Evolutionary conservation across 2,329 filamentous ascomycete genomes (phyloP).

Genomic region (Colletotrichum cereale): DNA sequence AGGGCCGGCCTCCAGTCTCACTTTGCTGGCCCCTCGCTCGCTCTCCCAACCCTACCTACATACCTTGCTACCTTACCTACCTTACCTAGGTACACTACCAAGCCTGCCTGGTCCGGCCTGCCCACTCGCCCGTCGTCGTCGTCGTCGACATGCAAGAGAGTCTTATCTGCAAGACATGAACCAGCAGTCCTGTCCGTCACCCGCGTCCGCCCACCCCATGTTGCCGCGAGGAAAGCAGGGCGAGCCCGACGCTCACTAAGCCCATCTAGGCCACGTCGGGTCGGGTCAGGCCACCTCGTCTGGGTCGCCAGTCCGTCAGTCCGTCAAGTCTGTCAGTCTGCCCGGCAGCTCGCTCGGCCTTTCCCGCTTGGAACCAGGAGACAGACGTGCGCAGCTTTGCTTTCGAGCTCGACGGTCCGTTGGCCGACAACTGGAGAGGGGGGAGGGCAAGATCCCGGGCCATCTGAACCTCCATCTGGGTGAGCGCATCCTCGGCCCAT

Average conservation of each 20-base stretch:
- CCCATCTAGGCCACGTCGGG: neutral
- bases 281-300: neutral
- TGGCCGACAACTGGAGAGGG: neutral
- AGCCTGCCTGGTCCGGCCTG: neutral
- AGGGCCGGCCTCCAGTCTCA: neutral
- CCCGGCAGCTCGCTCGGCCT: slow-evolving; percentile 3
- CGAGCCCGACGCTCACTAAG: neutral
- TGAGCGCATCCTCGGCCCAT: neutral
- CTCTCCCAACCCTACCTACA: too few relatives aligned
- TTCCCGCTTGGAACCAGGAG: neutral
- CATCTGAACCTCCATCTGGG: neutral
- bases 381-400: neutral
- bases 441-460: slow-evolving; percentile 1
- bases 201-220: neutral
- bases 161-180: neutral
- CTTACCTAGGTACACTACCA: too few relatives aligned
- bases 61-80: too few relatives aligned
- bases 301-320: neutral
- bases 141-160: neutral
- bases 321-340: neutral
- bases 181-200: neutral
- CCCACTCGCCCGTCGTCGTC: neutral
- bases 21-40: too few relatives aligned
- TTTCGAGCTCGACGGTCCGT: slow-evolving; percentile 8
- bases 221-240: neutral